Evolutionary conservation across 257 asterid species (phyloP), one percentile per base, ranked within the genome.

Genomic region (Perilla frutescens): DNA sequence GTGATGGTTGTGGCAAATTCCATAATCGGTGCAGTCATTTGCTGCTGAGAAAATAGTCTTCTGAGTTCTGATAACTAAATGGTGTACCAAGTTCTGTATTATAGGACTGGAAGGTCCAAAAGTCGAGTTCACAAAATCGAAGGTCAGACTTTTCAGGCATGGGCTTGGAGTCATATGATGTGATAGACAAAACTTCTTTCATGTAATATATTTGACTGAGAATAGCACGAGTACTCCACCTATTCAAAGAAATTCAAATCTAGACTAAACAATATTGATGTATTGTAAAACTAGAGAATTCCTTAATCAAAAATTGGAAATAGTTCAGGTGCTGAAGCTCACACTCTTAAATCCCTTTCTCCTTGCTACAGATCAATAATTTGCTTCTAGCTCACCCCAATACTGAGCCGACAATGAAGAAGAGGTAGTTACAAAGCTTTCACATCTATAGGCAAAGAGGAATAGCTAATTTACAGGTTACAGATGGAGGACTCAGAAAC

Each of bases 141-240:
- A 67, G 29, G 20, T 12, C 2, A n/a, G 1, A 4, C 11, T 41
- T 68, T 68, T 26, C 40, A 39, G 51, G 29, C 50, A 68, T 13
- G 66, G 39, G 20, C 69, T 62, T 43, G 69, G 69, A 63, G 8
- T 63, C 39, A 26, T 37, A 61, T 61, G 39, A 26, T 63, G 69
- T 29, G 29, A 37, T 61, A n/a, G 32, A 37, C 32, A 37, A 47
- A 26, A 20, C 5, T 45, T 12, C 13, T 26, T 6, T 20, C 10
- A 37, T 20, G 26, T 20, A 20, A 20, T 20, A 20, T 20, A 20
- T 20, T 20, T 20, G 26, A 20, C 26, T 20, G 26, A 20, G 26
- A 20, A 20, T 20, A 20, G 26, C 26, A 20, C 26, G 26, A 20
- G 26, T 5, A 34, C 13, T 10, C n/a, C 8, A 12, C 1, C 4